Base-by-base conservation (phyloP, 2,329 filamentous ascomycete species). In the Xylaria polymorpha region DNA sequence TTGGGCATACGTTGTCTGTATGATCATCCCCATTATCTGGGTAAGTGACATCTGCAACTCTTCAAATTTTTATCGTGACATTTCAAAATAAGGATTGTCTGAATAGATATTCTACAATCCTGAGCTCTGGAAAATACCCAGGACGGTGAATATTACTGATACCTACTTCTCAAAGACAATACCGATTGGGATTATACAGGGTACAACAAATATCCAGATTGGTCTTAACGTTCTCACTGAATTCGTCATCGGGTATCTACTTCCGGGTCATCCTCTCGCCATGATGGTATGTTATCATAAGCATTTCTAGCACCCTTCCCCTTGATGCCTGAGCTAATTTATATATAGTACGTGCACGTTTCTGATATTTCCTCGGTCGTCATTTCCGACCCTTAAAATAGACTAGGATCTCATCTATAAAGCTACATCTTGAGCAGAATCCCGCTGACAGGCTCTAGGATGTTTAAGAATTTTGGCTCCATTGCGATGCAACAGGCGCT, bases 401-500 rank as follows among this genome's bases (percentile, higher is more conserved):
- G 10, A 25, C 20, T 15, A 22, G 32, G 4, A n/a, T 46, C n/a
- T 63, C 20, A 6, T 37, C 4, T 50, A 14, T 20, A 4, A 35
- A 41, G 12, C 15, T 37, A 9, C 8, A 15, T n/a, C 25, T 15
- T 48, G 5, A 10, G 22, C 18, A 14, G 14, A 15, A 50, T n/a
- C 8, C 14, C 8, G 7, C 61, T 68, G 10, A 68, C 50, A 43
- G 32, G 35, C 10, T 29, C 6, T 20, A 69, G 67, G 67, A 86
- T 93, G 81, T 93, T 93, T 83, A 92, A 92, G 80, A 91, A 90
- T 70, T 93, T 91, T 74, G 89, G 90, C 60, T 92, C 91, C 77
- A 87, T 92, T 65, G 88, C 85, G 80, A 91, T 91, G 88, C 83
- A 83, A 18, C 88, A 91, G 77, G 90, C 87, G 0, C 82, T 91